Evolutionary conservation across 805 yeast species (phyloP).

Genomic region (Wickerhamomyces chaumierensis): DNA sequence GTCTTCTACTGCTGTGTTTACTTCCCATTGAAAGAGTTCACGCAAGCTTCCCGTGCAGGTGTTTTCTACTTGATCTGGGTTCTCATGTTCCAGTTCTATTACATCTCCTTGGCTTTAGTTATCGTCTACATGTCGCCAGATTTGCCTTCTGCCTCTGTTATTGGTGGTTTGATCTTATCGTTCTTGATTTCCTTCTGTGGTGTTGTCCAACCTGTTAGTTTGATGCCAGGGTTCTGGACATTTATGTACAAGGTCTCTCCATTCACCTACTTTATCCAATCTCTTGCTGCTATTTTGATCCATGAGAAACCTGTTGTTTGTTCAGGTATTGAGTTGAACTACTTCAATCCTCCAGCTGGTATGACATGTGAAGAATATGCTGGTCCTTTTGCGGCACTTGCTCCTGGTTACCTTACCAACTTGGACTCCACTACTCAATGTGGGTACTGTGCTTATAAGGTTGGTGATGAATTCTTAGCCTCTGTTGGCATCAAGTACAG

Average conservation of each 20-base stretch:
- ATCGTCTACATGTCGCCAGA: constrained; percentile 52
- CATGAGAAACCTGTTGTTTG: constrained; percentile 45
- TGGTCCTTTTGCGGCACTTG: constrained; percentile 20
- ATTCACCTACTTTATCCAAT: constrained; percentile 44
- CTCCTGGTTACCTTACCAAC: constrained; percentile 14
- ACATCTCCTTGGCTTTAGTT: constrained; percentile 36
- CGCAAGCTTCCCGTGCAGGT: constrained; percentile 35
- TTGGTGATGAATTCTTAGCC: constrained; percentile 50
- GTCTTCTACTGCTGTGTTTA: constrained; percentile 42
- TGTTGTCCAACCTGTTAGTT: constrained; percentile 24
- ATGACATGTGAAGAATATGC: constrained; percentile 51
- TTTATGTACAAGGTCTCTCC: constrained; percentile 63
- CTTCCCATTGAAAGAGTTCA: constrained; percentile 34
- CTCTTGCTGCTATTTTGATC: constrained; percentile 35
- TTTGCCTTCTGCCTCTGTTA: constrained; percentile 56
- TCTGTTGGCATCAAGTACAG: constrained; percentile 26
- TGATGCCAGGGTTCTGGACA: constrained; percentile 65
- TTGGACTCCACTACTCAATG: constrained; percentile 34
- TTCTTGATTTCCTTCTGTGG: constrained; percentile 26
- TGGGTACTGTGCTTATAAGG: constrained; percentile 42
- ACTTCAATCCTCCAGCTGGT: constrained; percentile 43
- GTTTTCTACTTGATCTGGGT: constrained; percentile 34
- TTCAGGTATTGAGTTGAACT: constrained; percentile 33
- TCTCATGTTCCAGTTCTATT: constrained; percentile 32
- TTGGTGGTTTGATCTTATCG: constrained; percentile 32